A percentile compares a stretch with the other conserved stretches of the same genome.
Conservation (phyloP, 768 basidiomycete genomes). For the Kwoniella dendrophila region DNA sequence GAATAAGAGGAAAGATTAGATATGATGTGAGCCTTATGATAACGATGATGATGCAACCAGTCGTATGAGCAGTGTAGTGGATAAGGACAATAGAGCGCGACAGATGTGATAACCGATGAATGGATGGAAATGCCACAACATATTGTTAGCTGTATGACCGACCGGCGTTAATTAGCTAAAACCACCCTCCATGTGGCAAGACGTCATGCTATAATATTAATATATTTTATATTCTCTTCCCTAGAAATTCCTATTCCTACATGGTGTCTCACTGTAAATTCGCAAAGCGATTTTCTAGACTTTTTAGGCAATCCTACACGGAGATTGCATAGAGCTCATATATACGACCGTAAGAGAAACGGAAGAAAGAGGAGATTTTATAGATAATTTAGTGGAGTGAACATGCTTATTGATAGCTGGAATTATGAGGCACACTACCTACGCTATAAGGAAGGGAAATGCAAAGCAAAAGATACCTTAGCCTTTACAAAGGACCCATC, state of each 20-base stretch:
- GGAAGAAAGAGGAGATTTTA: neutral
- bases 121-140: neutral
- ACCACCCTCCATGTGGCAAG: constrained; percentile 17
- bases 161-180: too few relatives aligned
- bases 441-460: too few relatives aligned
- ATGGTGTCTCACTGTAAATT: too few relatives aligned
- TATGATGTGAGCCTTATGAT: neutral
- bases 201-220: constrained; percentile 3
- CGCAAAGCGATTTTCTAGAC: too few relatives aligned
- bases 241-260: neutral
- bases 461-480: too few relatives aligned
- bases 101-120: too few relatives aligned
- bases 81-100: neutral
- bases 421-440: neutral
- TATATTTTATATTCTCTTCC: neutral
- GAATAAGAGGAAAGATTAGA: neutral
- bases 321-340: neutral
- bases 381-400: too few relatives aligned
- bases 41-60: too few relatives aligned
- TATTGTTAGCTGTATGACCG: too few relatives aligned
- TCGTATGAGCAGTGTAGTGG: constrained; percentile 1
- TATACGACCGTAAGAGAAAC: neutral
- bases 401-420: neutral
- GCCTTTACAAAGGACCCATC: too few relatives aligned
- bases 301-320: too few relatives aligned